Percentiles rank a stretch among this genome's conserved stretches.
Evolutionary conservation across 768 basidiomycete genomes (phyloP).

Genomic region (Lanmaoa pseudosensibilis): DNA sequence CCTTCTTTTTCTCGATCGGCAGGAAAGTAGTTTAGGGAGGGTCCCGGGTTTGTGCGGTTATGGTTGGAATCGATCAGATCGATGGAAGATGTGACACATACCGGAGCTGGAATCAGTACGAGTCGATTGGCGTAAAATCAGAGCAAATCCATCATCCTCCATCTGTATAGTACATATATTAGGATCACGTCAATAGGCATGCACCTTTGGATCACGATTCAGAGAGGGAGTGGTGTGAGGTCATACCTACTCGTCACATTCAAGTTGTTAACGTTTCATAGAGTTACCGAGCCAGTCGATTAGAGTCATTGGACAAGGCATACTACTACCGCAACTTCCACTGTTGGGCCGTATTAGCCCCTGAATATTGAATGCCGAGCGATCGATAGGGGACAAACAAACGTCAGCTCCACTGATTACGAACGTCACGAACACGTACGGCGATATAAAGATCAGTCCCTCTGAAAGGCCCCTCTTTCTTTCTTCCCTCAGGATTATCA

Average conservation of each 20-base stretch:
- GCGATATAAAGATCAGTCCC: neutral
- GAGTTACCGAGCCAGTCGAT: no score
- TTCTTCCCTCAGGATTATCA: neutral
- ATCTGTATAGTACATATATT: conserved; percentile 16
- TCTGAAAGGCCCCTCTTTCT: neutral
- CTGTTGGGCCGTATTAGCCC: neutral
- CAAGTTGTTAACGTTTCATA: no score
- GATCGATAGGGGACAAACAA: neutral
- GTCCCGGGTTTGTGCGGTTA: neutral
- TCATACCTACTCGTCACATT: no score
- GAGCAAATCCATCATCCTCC: neutral
- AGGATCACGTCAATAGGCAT: conserved; percentile 16
- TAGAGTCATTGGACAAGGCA: no score
- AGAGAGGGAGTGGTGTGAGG: no score
- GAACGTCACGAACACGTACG: neutral
- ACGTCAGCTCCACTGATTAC: neutral
- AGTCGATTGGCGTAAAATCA: neutral
- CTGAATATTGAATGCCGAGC: neutral
- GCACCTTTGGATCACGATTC: neutral
- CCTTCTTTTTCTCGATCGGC: neutral
- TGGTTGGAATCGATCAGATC: neutral
- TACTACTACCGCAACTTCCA: no score
- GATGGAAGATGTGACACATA: neutral
- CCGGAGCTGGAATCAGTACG: neutral
- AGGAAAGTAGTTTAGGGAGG: no score